These are phyloP conservation scores for Yamadazyma atmosphaerica DNA, from an alignment of 1,139 yeast genomes.

Conservation along the genomic window DNA sequence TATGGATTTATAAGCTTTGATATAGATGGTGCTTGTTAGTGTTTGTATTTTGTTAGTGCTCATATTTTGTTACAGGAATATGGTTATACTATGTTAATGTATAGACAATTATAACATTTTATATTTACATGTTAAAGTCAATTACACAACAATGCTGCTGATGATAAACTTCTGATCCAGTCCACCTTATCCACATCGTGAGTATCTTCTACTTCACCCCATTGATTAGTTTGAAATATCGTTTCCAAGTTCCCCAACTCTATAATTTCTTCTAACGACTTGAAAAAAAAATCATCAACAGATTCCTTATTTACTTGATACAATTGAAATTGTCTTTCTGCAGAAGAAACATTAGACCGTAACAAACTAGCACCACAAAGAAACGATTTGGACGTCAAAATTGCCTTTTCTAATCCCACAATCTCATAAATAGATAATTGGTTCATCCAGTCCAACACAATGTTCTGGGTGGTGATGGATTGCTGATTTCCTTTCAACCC, in stretches of 20 bases:
- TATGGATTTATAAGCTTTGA: no score
- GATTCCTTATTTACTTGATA: conserved; percentile 37
- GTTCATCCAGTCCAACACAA: conserved; percentile 67
- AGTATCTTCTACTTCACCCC: conserved; percentile 99
- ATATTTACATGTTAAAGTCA: conserved; percentile 5
- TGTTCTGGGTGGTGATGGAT: conserved; percentile 54
- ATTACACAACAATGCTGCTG: conserved; percentile 64
- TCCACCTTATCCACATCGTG: conserved; percentile 95
- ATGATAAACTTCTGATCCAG: conserved; percentile 74
- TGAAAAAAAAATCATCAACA: conserved; percentile 29
- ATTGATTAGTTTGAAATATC: conserved; percentile 76
- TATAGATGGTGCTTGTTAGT: no score
- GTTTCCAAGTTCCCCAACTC: conserved; percentile 80
- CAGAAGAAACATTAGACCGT: conserved; percentile 37
- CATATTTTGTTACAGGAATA: no score
- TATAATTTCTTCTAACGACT: conserved; percentile 68
- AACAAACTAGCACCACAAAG: conserved; percentile 63
- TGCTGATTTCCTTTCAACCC: conserved; percentile 84
- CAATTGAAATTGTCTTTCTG: conserved; percentile 20
- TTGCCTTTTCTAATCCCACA: conserved; percentile 86
- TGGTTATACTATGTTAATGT: no score
- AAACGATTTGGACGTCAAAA: conserved; percentile 81
- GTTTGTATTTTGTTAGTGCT: no score
- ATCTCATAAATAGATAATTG: conserved; percentile 70
- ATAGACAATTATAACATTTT: no score